A percentile compares a stretch with the other conserved stretches of the same genome.
These are phyloP conservation scores for Eremomyces bilateralis DNA, from an alignment of 495 filamentous ascomycete species.

Conservation along the genomic window DNA sequence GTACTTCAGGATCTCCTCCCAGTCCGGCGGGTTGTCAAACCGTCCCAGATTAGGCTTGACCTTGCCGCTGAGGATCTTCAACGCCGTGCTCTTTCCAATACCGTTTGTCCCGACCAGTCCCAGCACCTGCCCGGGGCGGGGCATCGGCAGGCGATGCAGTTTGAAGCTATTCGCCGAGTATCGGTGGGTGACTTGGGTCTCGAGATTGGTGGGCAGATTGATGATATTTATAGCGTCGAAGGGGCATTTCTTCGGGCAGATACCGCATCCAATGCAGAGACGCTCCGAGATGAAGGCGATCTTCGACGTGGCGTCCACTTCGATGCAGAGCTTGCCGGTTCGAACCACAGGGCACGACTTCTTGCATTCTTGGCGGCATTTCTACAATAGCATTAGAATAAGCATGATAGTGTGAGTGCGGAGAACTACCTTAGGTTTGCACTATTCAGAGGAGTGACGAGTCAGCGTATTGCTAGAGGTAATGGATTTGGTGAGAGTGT, in stretches of 20 bases:
- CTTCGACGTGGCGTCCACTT: conserved; percentile 74
- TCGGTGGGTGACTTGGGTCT: conserved; percentile 90
- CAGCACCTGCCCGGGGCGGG: conserved; percentile 86
- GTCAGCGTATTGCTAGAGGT: conserved; percentile 1
- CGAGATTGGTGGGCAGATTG: conserved; percentile 96
- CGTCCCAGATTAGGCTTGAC: conserved; percentile 91
- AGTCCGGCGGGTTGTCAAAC: conserved; percentile 92
- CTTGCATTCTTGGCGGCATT: conserved; percentile 98
- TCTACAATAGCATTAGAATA: conserved; percentile 24
- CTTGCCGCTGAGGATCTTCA: conserved; percentile 96
- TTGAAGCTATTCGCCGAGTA: conserved; percentile 99
- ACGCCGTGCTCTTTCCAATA: conserved; percentile 96
- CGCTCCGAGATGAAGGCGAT: conserved; percentile 95
- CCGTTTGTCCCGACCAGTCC: conserved; percentile 96
- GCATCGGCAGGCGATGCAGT: conserved; percentile 86
- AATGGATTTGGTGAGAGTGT: conserved; percentile 10
- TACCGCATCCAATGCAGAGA: conserved; percentile 94
- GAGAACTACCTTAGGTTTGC: conserved; percentile 98
- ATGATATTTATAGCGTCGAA: conserved; percentile 98
- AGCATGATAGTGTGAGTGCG: too few species aligned
- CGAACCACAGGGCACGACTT: conserved; percentile 97
- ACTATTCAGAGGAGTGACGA: conserved; percentile 31
- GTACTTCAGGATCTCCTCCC: conserved; percentile 96
- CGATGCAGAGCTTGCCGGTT: conserved; percentile 91
- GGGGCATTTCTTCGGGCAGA: conserved; percentile 98